Base-by-base conservation (phyloP, 176 grass and related monocot species). In the Echinochloa phyllopogon region DNA sequence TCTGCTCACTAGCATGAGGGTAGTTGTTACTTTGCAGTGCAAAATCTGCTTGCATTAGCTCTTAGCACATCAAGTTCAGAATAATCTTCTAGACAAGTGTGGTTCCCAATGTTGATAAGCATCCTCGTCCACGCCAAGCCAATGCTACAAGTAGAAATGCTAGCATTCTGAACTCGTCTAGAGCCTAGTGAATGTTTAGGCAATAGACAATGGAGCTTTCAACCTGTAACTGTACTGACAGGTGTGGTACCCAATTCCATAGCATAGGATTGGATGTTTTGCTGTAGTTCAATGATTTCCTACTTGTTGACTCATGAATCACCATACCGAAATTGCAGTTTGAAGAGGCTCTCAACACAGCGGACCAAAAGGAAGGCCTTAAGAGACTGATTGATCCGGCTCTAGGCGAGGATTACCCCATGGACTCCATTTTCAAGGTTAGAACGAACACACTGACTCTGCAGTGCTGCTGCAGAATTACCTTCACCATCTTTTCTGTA, bases 391-490 rank as follows among this genome's bases (percentile, higher is more conserved):
- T 98, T 53, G 96, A 98, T 87, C 89, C 87, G 8, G 84, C 37
- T 39, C 76, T 98, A 43, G 96, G 89, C 21, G 87, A 94, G n/a
- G 87, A 92, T 76, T 87, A 89, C 40, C 81, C 89, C 16, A 84
- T 95, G 0, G 96, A 98, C 21, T 87, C 88, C 16, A 55, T 98
- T 72, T 82, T 92, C 8, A 90, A 85, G 91, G 96, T 95, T 44
- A 79, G 11, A 59, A 27, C 36, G 16, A 15, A 4, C 21, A 0
- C 24, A 29, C 36, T 24, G 36, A 76, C n/a, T n/a, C 21, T 12
- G 3, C 17, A 76, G 5, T 15, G 36, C 10, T 38, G 5, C 51
- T 37, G 1, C 56, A 38, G 69, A 73, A 50, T 33, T 29, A 71
- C 17, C 10, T 20, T 4, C 10, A 25, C 13, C 25, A 18, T 77